Base-by-base conservation (phyloP, 371 early-diverging fungal species). In the Rhizopus sp. region DNA sequence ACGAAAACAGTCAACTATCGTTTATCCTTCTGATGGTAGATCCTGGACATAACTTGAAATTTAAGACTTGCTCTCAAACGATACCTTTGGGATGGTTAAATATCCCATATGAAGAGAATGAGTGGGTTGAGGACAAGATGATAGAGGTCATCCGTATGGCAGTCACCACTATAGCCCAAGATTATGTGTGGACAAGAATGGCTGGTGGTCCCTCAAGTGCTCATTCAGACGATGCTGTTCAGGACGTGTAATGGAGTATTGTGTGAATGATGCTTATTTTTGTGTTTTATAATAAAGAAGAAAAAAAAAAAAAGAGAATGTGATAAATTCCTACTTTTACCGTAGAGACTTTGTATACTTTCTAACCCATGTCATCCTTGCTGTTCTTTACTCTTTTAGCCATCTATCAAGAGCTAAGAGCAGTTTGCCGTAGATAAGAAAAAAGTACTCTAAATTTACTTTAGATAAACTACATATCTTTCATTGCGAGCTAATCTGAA, bases 121-220 rank as follows among this genome's bases (percentile, higher is more conserved):
- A 85, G 63, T 87, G 87, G 87, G 85, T 87, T 6, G 85, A 87
- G 59, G 83, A 83, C 48, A 77, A 84, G 50, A 79, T 87, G 75
- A 80, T 78, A 1, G 82, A 81, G 38, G 69, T 79, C 15, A 73
- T 87, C 35, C 75, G 79, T 33, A 59, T 80, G 64, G 75, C 83
- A 4, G 85, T 85, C 0, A 80, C 80, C 32, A 77, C 81, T 0
- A 64, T 87, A 44, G 87, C 85, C 7, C 85, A 85, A 53, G 85
- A 87, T 55, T 87, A 87, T 71, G 87, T 87, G n/a, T 85, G 79
- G 79, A 83, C 82, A 5, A 73, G 87, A 32, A 87, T 87, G 87
- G 68, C 78, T 1, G 74, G 77, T 49, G 44, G 39, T 16, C 32
- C 59, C 33, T 39, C 54, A 10, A 50, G 45, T 47, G 51, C 33